Evolutionary conservation across 176 grass and related monocot genomes (phyloP).

Genomic region (Musa beccarii): DNA sequence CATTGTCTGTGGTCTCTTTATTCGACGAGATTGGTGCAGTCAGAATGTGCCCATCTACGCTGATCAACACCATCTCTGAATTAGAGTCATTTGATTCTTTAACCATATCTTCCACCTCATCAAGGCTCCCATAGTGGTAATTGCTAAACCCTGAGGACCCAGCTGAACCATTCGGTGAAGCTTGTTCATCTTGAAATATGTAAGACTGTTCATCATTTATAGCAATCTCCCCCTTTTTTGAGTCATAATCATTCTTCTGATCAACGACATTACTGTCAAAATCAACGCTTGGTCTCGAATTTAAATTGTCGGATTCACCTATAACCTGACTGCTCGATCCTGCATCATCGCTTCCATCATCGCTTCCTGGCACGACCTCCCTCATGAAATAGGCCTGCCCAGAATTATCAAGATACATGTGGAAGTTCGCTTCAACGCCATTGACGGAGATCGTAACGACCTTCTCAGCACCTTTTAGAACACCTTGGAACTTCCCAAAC

Average conservation of each 20-base stretch:
- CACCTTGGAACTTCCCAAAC: conserved; percentile 97
- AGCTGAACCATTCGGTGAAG: conserved; percentile 13
- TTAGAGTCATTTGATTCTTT: conserved; percentile 41
- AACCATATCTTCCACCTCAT: conserved; percentile 49
- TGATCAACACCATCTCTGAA: conserved; percentile 89
- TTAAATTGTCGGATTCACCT: conserved; percentile 23
- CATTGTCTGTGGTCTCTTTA: conserved; percentile 40
- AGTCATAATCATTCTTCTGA: conserved; percentile 22
- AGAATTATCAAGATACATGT: conserved; percentile 94
- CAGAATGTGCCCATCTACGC: conserved; percentile 88
- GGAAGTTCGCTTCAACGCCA: conserved; percentile 65
- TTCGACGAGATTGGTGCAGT: conserved; percentile 75
- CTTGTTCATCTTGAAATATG: conserved; percentile 17
- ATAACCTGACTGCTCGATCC: conserved; percentile 14
- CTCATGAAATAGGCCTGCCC: conserved; percentile 96
- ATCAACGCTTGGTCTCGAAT: conserved; percentile 40
- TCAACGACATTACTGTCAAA: conserved; percentile 29
- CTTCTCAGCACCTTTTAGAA: conserved; percentile 90
- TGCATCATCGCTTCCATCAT: conserved; percentile 35
- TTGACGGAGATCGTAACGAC: conserved; percentile 84
- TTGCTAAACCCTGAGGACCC: conserved; percentile 26
- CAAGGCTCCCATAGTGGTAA: conserved; percentile 57
- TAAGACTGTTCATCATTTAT: conserved; percentile 21
- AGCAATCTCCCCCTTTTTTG: conserved; percentile 6
- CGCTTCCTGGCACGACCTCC: conserved; percentile 57